Base-by-base conservation (phyloP, 192 early-diverging fungal species). In the Thamnidium elegans region DNA sequence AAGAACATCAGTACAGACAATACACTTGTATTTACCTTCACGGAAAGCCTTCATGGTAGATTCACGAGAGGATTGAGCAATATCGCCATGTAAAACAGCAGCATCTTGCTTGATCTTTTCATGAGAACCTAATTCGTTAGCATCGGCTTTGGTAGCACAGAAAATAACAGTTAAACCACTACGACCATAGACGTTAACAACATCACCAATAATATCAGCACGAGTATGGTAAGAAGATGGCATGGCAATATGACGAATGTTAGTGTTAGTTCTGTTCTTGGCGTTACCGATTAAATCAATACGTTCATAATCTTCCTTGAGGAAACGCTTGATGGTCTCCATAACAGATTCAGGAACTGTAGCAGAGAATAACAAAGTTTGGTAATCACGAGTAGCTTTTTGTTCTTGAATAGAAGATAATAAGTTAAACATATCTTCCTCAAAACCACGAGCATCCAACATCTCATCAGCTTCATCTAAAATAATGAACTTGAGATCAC, bases 1-100 rank as follows among this genome's bases (percentile, higher is more conserved):
- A 42, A 90, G 85, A 20, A 98, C 96, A 75, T 98, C 96, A 3
- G 96, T 97, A 71, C 92, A 90, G 36, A 98, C 88, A 56, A 97
- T 89, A 69, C 84, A 89, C 64, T 79, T 30, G 36, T 39, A 39
- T 39, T 92, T 92, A 71, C 89, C 90, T 48, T 94, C 88, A 69
- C 92, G 81, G 78, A 93, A 94, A 47, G 87, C 89, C 69, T 92
- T 86, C 73, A 94, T 89, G 15, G 92, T 85, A 20, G 81, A 72
- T 72, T 94, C 92, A 59, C 92, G 77, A 54, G 86, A 86, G 36
- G 84, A 79, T 67, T 94, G 92, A 36, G 84, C 83, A 59, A 94
- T 87, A 71, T 94, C 92, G 47, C 92, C 92, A 71, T 94, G 92
- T 31, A 94, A 66, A 39, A 91, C 92, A 63, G 90, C 87, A n/a